Conservation (phyloP, 202 grass and related monocot species). For the Carex arenaria region DNA sequence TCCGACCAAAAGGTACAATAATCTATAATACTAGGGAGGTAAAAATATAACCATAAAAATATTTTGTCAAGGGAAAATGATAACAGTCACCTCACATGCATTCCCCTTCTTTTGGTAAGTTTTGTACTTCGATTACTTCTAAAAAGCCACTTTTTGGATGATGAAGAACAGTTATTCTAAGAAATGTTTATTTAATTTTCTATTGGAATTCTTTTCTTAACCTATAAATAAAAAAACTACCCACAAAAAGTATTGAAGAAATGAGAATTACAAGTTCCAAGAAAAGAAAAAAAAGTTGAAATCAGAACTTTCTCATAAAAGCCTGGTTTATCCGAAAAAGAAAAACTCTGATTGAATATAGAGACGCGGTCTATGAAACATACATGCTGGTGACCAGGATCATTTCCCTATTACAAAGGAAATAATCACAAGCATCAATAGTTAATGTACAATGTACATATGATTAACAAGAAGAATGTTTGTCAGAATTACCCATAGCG, state of each 20-base stretch:
- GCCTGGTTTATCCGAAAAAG: background rate
- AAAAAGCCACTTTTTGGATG: background rate
- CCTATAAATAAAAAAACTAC: background rate
- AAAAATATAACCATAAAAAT: background rate
- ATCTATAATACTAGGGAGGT: background rate
- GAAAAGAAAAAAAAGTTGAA: background rate
- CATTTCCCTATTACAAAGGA: background rate
- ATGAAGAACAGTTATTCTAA: background rate
- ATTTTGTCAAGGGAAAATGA: background rate
- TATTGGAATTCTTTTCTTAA: background rate
- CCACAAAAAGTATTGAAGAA: background rate
- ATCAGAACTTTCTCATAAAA: background rate
- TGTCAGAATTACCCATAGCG: conserved; percentile 60
- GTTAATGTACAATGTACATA: background rate
- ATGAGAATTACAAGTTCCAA: background rate
- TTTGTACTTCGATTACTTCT: background rate
- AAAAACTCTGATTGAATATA: background rate
- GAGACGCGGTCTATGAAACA: background rate
- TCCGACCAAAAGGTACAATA: background rate
- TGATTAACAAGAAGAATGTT: background rate
- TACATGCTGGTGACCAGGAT: background rate
- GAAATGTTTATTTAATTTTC: background rate
- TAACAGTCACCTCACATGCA: background rate
- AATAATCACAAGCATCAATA: background rate
- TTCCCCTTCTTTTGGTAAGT: background rate